Percentiles rank a stretch among this genome's conserved stretches.
phyloP scores from a whole-genome alignment of 164 flowering plant species.

The Vitis cinerea region DNA sequence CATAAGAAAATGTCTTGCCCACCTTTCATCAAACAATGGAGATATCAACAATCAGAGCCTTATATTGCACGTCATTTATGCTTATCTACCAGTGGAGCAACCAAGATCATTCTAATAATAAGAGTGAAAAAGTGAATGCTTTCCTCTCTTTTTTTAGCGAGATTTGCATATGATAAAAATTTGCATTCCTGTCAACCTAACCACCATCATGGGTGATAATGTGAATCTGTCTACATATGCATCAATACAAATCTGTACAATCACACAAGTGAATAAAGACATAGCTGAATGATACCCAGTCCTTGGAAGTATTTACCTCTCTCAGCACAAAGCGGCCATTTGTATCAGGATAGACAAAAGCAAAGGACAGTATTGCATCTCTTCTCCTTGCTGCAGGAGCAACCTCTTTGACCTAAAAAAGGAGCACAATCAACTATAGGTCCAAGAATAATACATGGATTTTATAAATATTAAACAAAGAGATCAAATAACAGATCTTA shows the following conservation, averaged over 20 bases:
- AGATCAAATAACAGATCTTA: not conserved
- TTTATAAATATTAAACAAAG: not conserved
- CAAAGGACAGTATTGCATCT: conserved; percentile 90
- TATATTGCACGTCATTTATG: not conserved
- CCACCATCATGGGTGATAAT: not conserved
- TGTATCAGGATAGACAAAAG: conserved; percentile 92
- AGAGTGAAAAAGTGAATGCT: not conserved
- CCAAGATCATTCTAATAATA: too few relatives aligned
- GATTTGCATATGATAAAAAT: too few relatives aligned
- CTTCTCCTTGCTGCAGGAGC: conserved; percentile 88
- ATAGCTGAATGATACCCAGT: too few relatives aligned
- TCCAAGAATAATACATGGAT: not conserved
- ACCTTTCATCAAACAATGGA: conserved; percentile 45
- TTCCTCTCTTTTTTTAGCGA: too few relatives aligned
- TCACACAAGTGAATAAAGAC: too few relatives aligned
- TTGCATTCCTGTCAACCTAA: too few relatives aligned
- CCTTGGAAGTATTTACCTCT: conserved; percentile 42
- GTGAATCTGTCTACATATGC: not conserved
- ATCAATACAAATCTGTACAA: too few relatives aligned
- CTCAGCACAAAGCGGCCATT: conserved; percentile 70
- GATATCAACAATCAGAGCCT: not conserved
- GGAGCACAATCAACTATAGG: conserved; percentile 4
- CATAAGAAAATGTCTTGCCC: conserved; percentile 71
- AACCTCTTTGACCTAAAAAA: conserved; percentile 87
- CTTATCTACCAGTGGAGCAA: not conserved